Base-by-base conservation (phyloP, 129 eudicot species). In the Arctium lappa region DNA sequence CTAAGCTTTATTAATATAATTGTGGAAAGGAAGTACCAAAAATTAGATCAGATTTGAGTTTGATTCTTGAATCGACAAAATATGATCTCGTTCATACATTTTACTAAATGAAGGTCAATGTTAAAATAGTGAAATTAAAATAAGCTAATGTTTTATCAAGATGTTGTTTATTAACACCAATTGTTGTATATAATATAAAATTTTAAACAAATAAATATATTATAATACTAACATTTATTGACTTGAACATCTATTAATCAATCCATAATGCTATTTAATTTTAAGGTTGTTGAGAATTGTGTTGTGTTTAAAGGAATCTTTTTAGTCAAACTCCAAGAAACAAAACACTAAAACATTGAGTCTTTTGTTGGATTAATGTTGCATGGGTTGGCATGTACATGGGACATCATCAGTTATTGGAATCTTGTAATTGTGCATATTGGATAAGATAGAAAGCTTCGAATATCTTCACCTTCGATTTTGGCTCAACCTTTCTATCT, bases 381-480 rank as follows among this genome's bases (percentile, higher is more conserved):
- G 81, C 69, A 74, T 48, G 69, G 69, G 53, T 73, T 53, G 71
- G 11, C 81, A 82, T 76, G 50, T 9, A 82, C 60, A 66, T 65
- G 81, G 76, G 81, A 84, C 83, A 84, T 79, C 48, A 84, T 73
- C 36, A 42, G 73, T 32, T 12, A 63, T 73, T 84, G 87, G 83
- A 79, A 84, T 84, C 76, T 84, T 79, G 83, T 73, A 31, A 44
- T 18, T 79, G 75, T 74, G 60, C 13, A 79, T 84, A 79, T 84
- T 79, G 87, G 83, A 84, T 84, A 72, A 77, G 80, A 73, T 78
- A 71, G 46, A 46, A 36, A 31, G 62, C 50, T 73, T 73, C 11
- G 87, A 84, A 79, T 79, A 79, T 84, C 75, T 84, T 72, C 70
- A 56, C 60, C 75, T 78, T 77, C 73, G 79, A 78, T 83, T 77